These are phyloP conservation scores for Balansia obtecta DNA, from an alignment of 2,329 filamentous ascomycete genomes.

Conservation along the genomic window DNA sequence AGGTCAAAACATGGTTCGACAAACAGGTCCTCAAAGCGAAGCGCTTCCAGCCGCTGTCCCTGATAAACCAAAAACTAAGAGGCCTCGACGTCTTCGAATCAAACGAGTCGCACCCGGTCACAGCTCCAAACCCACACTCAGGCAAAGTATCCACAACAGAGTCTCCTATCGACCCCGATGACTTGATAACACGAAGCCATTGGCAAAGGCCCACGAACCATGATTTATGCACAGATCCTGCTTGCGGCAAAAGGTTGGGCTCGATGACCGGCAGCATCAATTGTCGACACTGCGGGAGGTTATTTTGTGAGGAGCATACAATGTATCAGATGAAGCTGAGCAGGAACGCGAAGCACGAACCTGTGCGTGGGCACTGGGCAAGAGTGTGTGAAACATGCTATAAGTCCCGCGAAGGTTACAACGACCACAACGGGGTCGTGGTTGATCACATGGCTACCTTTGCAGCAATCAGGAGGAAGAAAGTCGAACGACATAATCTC, in stretches of 20 bases:
- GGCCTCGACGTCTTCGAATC: slow-evolving; percentile 90
- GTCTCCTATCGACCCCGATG: slow-evolving; percentile 60
- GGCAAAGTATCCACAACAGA: slow-evolving; percentile 29
- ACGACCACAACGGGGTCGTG: slow-evolving; percentile 65
- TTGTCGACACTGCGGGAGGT: slow-evolving; percentile 79
- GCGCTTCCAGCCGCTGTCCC: slow-evolving; percentile 78
- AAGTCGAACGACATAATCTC: slow-evolving; percentile 71
- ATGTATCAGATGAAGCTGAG: slow-evolving; percentile 99
- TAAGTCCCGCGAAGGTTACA: slow-evolving; percentile 91
- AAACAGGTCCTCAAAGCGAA: slow-evolving; percentile 89
- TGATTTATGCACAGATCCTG: slow-evolving; percentile 77
- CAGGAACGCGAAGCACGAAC: slow-evolving; percentile 77
- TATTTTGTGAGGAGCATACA: slow-evolving; percentile 96
- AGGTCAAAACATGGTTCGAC: slow-evolving; percentile 96
- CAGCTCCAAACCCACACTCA: slow-evolving; percentile 17
- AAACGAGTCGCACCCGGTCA: slow-evolving; percentile 50
- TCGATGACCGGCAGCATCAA: slow-evolving; percentile 76
- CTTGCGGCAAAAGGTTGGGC: slow-evolving; percentile 70
- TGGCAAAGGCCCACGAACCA: slow-evolving; percentile 70
- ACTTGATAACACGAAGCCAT: slow-evolving; percentile 74
- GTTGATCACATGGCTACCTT: slow-evolving; percentile 66
- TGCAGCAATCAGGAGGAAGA: slow-evolving; percentile 55
- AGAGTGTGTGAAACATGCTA: slow-evolving; percentile 98
- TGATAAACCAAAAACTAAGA: slow-evolving; percentile 87
- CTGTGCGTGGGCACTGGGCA: slow-evolving; percentile 82